phyloP scores from a whole-genome alignment of 2,329 filamentous ascomycete species.

The Aureobasidium sp. region DNA sequence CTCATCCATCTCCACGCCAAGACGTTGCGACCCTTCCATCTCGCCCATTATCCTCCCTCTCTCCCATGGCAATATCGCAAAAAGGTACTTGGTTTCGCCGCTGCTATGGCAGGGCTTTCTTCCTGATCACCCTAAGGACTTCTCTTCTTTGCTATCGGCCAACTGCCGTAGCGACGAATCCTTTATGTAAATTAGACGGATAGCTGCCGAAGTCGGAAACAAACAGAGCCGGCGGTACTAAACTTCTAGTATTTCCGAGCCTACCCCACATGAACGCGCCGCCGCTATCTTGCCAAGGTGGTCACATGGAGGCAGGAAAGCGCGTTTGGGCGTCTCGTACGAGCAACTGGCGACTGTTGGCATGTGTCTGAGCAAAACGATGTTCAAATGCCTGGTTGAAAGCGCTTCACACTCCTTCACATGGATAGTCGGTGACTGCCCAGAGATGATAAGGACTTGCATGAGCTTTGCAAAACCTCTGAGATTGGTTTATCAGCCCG shows the following conservation, averaged over 20 bases:
- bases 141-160: background rate
- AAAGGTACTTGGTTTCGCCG: background rate
- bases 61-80: background rate
- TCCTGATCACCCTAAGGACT: background rate
- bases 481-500: background rate
- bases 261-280: background rate
- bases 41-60: background rate
- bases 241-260: background rate
- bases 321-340: background rate
- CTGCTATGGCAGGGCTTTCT: background rate
- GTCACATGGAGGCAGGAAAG: background rate
- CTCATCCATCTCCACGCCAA: background rate
- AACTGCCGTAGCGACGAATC: background rate
- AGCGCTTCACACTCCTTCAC: background rate
- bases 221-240: background rate
- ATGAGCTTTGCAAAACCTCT: background rate
- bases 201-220: background rate
- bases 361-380: background rate
- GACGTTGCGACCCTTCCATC: background rate
- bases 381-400: background rate
- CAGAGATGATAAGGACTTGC: background rate
- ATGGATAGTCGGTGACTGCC: background rate
- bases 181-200: too few relatives aligned
- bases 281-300: background rate
- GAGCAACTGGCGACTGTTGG: background rate